These are phyloP conservation scores for Passalora sequoiae DNA, from an alignment of 2,329 filamentous ascomycete species.

Conservation along the genomic window DNA sequence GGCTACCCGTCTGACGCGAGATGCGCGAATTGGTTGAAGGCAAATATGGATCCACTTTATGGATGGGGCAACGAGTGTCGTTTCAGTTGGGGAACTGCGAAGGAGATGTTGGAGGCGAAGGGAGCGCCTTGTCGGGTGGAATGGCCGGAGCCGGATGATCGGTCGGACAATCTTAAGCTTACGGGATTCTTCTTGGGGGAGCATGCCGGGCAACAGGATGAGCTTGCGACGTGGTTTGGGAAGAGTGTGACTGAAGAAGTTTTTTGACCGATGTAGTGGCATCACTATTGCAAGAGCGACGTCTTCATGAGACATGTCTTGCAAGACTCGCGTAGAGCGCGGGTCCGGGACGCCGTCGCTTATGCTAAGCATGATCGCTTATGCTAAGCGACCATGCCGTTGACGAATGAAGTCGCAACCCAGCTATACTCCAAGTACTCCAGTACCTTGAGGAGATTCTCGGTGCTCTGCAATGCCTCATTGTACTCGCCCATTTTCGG, in stretches of 20 bases:
- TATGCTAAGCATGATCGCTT: no score
- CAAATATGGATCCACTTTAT: conserved; percentile 87
- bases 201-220: conserved; percentile 50
- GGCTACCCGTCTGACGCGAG: conserved; percentile 87
- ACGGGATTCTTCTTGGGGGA: conserved; percentile 66
- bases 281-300: no score
- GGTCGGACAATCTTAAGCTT: conserved; percentile 59
- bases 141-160: conserved; percentile 73
- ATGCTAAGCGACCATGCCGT: conserved; percentile 29
- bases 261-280: conserved; percentile 58
- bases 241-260: conserved; percentile 63
- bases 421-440: conserved; percentile 35
- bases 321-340: no score
- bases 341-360: no score
- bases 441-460: conserved; percentile 30
- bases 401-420: conserved; percentile 30
- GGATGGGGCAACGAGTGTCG: conserved; percentile 91
- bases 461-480: conserved; percentile 32
- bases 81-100: conserved; percentile 93
- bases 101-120: conserved; percentile 83
- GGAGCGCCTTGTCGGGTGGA: conserved; percentile 64
- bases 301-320: no score
- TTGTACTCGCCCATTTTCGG: conserved; percentile 34
- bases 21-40: conserved; percentile 74
- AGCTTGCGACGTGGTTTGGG: conserved; percentile 79